Evolutionary conservation across 352 stramenopile species (phyloP), one percentile per base, ranked within the genome.

Genomic region (Pythium scleroteichum): DNA sequence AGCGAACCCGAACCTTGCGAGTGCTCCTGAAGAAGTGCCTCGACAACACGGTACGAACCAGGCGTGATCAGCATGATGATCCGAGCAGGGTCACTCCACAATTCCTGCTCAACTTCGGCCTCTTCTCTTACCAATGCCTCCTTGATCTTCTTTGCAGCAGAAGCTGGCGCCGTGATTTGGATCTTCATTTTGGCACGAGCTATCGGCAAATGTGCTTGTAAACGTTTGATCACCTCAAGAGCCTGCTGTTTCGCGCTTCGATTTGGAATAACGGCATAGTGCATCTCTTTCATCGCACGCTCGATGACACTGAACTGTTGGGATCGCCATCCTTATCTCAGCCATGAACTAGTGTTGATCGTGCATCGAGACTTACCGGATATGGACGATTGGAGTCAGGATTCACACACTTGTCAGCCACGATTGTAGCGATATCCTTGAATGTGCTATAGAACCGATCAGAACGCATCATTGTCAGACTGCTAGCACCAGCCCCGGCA

Each of bases 361-460:
- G n/a, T n/a, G n/a, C n/a, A n/a, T n/a, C 29, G 29, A 10, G 5
- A 35, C 29, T 35, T 39, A 95, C 85, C 3, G 97, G 97, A 66
- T 99, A 99, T 19, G 97, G 97, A 2, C 94, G 79, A 44, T 98
- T 96, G 41, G 90, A 98, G 9, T 77, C 77, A 1, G 97, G 94
- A 73, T 99, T 98, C 23, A 99, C 92, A 65, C 95, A 99, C 68
- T 99, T 99, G 69, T 98, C 90, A 0, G 89, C 87, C 3, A 99
- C 88, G 68, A 99, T 99, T 39, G 88, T 98, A 0, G 97, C 93
- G 45, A 99, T 96, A 74, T 99, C 96, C 17, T 88, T 79, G 47
- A 96, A 94, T 44, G 94, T 96, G 48, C 90, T 98, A 41, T 10
- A 10, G n/a, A n/a, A n/a, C n/a, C n/a, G n/a, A n/a, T n/a, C n/a